These are phyloP conservation scores for Tuber umbilicatum DNA, from an alignment of 495 filamentous ascomycete species.

Conservation along the genomic window DNA sequence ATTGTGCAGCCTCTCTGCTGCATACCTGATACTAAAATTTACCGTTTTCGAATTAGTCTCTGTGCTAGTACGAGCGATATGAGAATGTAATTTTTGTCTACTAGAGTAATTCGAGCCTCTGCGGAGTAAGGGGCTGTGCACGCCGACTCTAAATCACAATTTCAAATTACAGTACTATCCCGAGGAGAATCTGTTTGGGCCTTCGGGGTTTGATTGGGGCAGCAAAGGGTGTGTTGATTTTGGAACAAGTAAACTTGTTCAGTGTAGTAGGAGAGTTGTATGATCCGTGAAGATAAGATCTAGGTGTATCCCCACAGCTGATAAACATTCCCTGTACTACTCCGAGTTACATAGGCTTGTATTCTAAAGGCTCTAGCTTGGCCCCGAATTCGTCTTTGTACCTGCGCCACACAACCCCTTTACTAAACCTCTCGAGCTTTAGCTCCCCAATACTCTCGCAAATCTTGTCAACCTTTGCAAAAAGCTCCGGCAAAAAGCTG, in stretches of 20 bases:
- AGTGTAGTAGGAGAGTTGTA: not conserved
- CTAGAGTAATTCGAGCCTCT: not conserved
- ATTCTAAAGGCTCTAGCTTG: not conserved
- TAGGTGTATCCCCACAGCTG: not conserved
- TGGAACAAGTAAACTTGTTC: not conserved
- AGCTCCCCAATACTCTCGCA: slow-evolving; percentile 8
- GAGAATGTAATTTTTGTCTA: not conserved
- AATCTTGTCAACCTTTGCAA: not conserved
- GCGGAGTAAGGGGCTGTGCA: no score
- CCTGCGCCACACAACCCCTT: not conserved
- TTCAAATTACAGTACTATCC: no score
- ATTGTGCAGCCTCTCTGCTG: not conserved
- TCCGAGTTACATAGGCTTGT: not conserved
- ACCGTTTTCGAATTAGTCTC: not conserved
- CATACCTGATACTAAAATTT: not conserved
- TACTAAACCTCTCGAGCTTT: not conserved
- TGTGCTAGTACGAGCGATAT: not conserved
- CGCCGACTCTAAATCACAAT: no score
- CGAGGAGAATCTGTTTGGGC: no score
- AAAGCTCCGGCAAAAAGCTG: slow-evolving; percentile 20
- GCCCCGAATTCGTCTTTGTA: not conserved
- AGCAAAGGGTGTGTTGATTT: not conserved
- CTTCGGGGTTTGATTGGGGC: not conserved
- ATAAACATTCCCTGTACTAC: not conserved
- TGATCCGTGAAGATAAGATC: not conserved